phyloP scores from a whole-genome alignment of 306 rosid genomes.

The Castanea sativa region DNA sequence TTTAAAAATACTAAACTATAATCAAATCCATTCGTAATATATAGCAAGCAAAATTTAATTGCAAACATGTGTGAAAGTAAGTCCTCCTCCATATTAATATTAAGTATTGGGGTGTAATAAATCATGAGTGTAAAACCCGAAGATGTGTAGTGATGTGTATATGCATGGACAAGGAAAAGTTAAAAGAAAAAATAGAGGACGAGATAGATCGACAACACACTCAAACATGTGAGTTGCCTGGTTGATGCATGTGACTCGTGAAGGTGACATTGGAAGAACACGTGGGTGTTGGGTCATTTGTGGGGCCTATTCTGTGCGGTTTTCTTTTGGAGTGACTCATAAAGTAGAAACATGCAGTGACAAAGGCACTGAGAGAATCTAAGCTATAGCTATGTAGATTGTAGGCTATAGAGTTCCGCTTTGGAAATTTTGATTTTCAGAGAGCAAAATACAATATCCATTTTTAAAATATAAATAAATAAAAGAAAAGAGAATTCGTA shows the following conservation, averaged over 20 bases:
- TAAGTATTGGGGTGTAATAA: too few species aligned
- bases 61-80: too few species aligned
- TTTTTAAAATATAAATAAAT: neutral
- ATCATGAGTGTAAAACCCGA: too few species aligned
- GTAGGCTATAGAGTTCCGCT: neutral
- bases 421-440: neutral
- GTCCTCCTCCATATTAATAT: too few species aligned
- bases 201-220: constrained; percentile 1
- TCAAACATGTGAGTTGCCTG: constrained; percentile 36
- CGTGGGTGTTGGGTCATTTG: constrained; percentile 24
- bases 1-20: too few species aligned
- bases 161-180: neutral
- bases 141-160: neutral
- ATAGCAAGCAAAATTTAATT: too few species aligned
- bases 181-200: neutral
- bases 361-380: neutral
- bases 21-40: too few species aligned
- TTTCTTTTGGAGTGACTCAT: constrained; percentile 19
- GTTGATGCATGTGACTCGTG: constrained; percentile 31
- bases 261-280: constrained; percentile 19
- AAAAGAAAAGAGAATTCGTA: neutral
- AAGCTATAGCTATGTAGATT: neutral
- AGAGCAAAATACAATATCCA: neutral
- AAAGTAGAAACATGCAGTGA: constrained; percentile 22
- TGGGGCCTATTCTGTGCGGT: constrained; percentile 20